These are phyloP conservation scores for Fabrea salina DNA, from an alignment of 169 alveolate species.

Conservation along the genomic window DNA sequence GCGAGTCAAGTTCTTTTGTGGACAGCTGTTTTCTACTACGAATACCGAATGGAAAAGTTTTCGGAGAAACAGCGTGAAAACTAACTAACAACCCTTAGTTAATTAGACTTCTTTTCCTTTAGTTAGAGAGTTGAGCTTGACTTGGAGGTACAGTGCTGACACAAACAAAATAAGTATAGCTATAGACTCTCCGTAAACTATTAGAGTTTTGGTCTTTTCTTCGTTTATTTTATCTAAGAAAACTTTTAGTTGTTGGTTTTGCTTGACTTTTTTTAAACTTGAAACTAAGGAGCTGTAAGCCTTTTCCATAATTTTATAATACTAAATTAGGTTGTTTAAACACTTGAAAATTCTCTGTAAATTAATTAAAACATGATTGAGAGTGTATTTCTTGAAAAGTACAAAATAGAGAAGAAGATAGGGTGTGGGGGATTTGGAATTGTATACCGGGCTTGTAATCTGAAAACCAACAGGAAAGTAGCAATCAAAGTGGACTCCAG, in stretches of 20 bases:
- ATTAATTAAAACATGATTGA: no score
- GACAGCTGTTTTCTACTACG: neutral
- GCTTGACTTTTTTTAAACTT: no score
- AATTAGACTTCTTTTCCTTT: no score
- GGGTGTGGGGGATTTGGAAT: conserved; percentile 31
- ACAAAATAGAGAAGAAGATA: neutral
- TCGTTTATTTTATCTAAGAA: no score
- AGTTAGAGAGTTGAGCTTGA: neutral
- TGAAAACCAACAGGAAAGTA: neutral
- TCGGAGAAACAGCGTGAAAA: neutral
- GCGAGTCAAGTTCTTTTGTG: conserved; percentile 2
- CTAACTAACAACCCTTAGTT: no score
- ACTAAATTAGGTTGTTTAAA: no score
- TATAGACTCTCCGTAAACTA: neutral
- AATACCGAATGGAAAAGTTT: neutral
- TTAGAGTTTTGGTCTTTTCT: no score
- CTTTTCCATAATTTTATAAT: no score
- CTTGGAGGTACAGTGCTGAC: neutral
- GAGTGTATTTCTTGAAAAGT: conserved; percentile 1
- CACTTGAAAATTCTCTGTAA: no score
- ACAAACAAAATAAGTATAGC: neutral
- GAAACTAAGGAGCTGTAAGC: no score
- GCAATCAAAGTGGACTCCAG: conserved; percentile 22
- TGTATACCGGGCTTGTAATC: neutral
- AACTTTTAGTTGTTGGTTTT: no score